Percentiles rank a stretch among this genome's conserved stretches.
Evolutionary conservation across 2,329 filamentous ascomycete genomes (phyloP).

Genomic region (Aphanocladium album): DNA sequence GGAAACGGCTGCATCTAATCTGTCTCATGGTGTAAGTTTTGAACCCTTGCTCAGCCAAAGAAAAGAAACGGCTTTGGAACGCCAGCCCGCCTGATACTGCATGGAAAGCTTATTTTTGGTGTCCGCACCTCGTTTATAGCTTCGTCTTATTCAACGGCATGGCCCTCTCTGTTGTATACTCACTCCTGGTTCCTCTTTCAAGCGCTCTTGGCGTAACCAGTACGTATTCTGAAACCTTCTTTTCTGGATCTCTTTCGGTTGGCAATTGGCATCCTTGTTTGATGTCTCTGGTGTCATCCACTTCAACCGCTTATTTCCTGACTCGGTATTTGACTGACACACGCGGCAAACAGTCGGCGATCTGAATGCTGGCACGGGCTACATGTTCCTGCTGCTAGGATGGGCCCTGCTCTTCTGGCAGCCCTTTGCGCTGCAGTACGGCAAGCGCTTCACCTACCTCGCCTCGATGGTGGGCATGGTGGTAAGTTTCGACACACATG

Average conservation of each 20-base stretch:
- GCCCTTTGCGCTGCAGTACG: slow-evolving; percentile 41
- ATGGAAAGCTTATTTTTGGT: background rate
- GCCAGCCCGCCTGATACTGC: no score
- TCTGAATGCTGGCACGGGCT: slow-evolving; percentile 35
- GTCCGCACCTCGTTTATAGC: slow-evolving; percentile 16
- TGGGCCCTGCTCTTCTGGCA: slow-evolving; percentile 44
- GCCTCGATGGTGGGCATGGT: slow-evolving; percentile 29
- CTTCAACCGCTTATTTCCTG: background rate
- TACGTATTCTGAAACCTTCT: background rate
- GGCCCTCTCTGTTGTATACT: slow-evolving; percentile 35
- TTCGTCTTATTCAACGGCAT: slow-evolving; percentile 37
- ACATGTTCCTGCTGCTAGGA: slow-evolving; percentile 41
- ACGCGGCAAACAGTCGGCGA: slow-evolving; percentile 20
- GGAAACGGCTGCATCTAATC: slow-evolving; percentile 23
- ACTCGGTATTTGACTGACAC: background rate
- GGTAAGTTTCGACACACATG: slow-evolving; percentile 16
- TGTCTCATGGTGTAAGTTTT: slow-evolving; percentile 26
- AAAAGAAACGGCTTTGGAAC: no score
- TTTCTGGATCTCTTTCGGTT: no score
- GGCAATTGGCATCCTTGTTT: background rate
- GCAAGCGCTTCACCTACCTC: slow-evolving; percentile 36
- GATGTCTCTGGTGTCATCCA: background rate
- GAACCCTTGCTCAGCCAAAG: background rate
- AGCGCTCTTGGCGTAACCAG: slow-evolving; percentile 26
- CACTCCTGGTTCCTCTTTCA: slow-evolving; percentile 31